Conservation (phyloP, 768 basidiomycete genomes). For the Infundibulicybe gibba region DNA sequence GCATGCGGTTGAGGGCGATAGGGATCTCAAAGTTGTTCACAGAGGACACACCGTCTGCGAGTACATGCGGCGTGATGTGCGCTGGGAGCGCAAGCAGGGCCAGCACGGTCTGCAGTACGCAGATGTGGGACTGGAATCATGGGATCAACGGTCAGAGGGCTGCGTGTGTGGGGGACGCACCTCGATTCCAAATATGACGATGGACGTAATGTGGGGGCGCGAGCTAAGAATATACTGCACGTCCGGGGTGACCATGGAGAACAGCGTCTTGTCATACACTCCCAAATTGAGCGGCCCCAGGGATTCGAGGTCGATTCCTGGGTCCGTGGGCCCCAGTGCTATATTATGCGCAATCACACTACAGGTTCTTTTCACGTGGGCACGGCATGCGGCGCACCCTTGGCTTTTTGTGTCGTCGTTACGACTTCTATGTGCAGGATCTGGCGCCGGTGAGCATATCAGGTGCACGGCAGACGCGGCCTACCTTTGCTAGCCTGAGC, state of each 20-base stretch:
- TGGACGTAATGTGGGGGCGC: constrained; percentile 44
- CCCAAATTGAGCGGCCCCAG: constrained; percentile 58
- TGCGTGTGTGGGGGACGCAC: constrained; percentile 32
- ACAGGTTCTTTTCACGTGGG: background rate
- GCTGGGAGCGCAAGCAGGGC: constrained; percentile 49
- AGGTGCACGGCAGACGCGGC: background rate
- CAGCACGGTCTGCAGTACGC: constrained; percentile 80
- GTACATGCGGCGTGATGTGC: constrained; percentile 50
- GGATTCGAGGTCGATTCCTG: constrained; percentile 50
- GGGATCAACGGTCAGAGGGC: background rate
- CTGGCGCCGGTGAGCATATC: constrained; percentile 22
- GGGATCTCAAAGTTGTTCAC: constrained; percentile 79
- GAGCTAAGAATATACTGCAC: constrained; percentile 48
- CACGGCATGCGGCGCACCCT: constrained; percentile 39
- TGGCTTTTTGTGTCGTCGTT: constrained; percentile 83
- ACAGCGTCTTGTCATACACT: constrained; percentile 70
- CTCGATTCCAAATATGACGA: constrained; percentile 88
- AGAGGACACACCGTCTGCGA: constrained; percentile 84
- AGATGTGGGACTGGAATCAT: constrained; percentile 74
- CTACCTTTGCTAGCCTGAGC: constrained; percentile 71
- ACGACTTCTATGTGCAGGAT: constrained; percentile 67
- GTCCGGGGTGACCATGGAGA: constrained; percentile 81
- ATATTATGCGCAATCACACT: background rate
- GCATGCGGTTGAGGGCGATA: constrained; percentile 65
- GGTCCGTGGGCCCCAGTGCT: constrained; percentile 68